Evolutionary conservation across 163 green algal species (phyloP).

Genomic region (Smithsoniella earleae): DNA sequence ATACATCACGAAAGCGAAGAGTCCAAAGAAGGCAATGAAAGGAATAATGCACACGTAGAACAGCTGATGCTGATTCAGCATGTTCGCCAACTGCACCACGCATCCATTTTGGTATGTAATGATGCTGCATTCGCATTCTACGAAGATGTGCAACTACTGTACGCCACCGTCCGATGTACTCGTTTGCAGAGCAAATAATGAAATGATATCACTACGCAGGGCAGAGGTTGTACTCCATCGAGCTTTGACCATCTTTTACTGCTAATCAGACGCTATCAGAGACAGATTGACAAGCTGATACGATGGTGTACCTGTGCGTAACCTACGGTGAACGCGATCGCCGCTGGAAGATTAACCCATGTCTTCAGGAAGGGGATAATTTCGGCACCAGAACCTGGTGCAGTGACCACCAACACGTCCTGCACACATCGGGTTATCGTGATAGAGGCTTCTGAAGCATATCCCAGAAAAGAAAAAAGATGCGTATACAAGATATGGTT

Average conservation of each 20-base stretch:
- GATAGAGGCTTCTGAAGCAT: too few relatives aligned
- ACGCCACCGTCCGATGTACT: neutral
- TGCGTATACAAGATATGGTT: neutral
- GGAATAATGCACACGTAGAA: constrained; percentile 99
- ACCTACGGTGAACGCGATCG: constrained; percentile 91
- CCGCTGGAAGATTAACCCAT: constrained; percentile 96
- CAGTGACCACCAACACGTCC: constrained; percentile 98
- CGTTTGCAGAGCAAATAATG: neutral
- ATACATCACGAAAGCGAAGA: constrained; percentile 95
- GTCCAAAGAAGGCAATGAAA: constrained; percentile 96
- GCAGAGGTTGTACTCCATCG: too few relatives aligned
- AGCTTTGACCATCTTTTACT: neutral
- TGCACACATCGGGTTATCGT: too few relatives aligned
- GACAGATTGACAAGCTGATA: neutral
- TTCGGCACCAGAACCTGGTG: constrained; percentile 87
- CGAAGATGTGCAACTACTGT: neutral
- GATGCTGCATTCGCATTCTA: neutral
- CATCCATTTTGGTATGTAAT: too few relatives aligned
- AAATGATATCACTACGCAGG: neutral
- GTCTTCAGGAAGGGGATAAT: constrained; percentile 99
- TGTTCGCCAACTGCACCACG: constrained; percentile 84
- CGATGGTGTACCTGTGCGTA: constrained; percentile 68
- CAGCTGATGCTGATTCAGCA: constrained; percentile 73
- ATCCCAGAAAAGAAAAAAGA: neutral
- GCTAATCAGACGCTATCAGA: neutral